Percentiles rank a stretch among this genome's conserved stretches.
Evolutionary conservation across 345 rosid species (phyloP).

Genomic region (Syzygium oleosum): DNA sequence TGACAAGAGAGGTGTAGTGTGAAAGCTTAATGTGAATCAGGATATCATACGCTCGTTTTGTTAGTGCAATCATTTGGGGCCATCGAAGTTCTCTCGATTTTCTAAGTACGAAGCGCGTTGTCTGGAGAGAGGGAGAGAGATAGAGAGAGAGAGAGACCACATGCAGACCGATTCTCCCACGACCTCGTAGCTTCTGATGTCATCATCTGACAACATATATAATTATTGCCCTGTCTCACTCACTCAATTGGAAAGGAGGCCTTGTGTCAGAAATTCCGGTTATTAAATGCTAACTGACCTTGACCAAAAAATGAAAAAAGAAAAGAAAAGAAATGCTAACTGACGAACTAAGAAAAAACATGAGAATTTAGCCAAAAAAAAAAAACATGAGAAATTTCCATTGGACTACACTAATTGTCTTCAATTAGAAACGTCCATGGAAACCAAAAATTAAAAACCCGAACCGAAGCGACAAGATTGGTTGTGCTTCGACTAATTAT

Average conservation of each 20-base stretch:
- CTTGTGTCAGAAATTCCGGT: neutral
- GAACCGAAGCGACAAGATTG: neutral
- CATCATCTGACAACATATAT: no score
- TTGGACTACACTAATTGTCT: neutral
- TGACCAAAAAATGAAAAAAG: no score
- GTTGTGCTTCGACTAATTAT: neutral
- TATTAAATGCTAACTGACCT: neutral
- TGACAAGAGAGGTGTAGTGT: neutral
- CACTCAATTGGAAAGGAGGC: neutral
- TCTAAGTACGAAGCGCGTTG: neutral
- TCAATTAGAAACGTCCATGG: neutral
- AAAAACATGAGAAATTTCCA: neutral
- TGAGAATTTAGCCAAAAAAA: neutral
- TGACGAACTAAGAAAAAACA: neutral
- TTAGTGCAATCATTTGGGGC: neutral
- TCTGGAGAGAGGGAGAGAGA: neutral
- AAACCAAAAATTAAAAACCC: fast-evolving
- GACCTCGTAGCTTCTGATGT: neutral
- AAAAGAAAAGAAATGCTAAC: neutral
- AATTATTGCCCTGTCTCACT: no score
- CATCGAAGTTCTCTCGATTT: neutral
- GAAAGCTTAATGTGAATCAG: slow-evolving; percentile 12
- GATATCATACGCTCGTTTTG: neutral
- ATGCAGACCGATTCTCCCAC: neutral
- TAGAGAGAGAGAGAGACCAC: neutral